Percentiles rank a stretch among this genome's conserved stretches.
phyloP scores from a whole-genome alignment of 768 basidiomycete genomes.

The Naganishia vaughanmartiniae region DNA sequence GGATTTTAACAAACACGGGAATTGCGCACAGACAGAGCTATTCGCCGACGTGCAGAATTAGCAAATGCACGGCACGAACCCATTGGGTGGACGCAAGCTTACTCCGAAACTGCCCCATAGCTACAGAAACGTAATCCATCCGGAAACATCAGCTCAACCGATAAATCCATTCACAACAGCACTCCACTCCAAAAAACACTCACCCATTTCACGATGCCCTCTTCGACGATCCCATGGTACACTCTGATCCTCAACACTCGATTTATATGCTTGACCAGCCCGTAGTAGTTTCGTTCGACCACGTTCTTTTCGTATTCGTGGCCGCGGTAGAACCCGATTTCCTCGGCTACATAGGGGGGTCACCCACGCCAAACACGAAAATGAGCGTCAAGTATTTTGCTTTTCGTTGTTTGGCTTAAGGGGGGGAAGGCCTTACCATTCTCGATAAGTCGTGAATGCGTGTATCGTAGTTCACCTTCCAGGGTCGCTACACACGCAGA shows the following conservation, averaged over 20 bases:
- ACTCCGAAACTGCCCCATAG: slow-evolving; percentile 94
- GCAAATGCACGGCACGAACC: no score
- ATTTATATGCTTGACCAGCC: slow-evolving; percentile 79
- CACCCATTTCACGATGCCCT: slow-evolving; percentile 82
- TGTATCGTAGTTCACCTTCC: slow-evolving; percentile 82
- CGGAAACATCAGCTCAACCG: background rate
- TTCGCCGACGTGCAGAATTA: no score
- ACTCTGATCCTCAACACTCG: slow-evolving; percentile 73
- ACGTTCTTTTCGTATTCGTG: slow-evolving; percentile 87
- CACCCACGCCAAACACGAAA: background rate
- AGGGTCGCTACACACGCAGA: slow-evolving; percentile 61
- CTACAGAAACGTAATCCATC: background rate
- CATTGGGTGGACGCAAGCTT: slow-evolving; percentile 43
- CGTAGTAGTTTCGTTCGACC: slow-evolving; percentile 82
- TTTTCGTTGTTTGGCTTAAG: no score
- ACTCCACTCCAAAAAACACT: background rate
- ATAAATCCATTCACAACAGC: slow-evolving; percentile 29
- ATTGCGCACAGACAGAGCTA: slow-evolving; percentile 85
- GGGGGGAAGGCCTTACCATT: slow-evolving; percentile 52
- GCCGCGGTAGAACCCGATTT: slow-evolving; percentile 77
- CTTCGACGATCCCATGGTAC: slow-evolving; percentile 89
- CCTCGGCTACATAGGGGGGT: slow-evolving; percentile 43
- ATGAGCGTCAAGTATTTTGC: slow-evolving; percentile 65
- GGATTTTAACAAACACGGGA: slow-evolving; percentile 84
- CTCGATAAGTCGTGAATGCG: slow-evolving; percentile 85